Percentiles rank a stretch among this genome's conserved stretches.
phyloP scores from a whole-genome alignment of 345 rosid species.

The Eucalyptus sp. region DNA sequence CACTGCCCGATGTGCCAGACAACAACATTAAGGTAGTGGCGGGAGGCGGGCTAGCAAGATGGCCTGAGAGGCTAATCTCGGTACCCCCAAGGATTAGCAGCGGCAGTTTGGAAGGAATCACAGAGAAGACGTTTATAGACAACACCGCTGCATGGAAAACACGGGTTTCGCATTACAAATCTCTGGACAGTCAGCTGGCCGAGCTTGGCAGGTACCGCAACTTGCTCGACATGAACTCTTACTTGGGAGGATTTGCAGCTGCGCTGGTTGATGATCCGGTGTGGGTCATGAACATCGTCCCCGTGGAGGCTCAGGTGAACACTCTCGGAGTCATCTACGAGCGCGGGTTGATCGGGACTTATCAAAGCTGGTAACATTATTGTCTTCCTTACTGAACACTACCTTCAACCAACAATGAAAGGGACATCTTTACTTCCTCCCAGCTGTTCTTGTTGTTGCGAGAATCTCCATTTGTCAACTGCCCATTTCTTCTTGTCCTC shows the following conservation, averaged over 20 bases:
- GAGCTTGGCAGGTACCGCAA: constrained; percentile 65
- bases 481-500: background rate
- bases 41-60: constrained; percentile 53
- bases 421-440: background rate
- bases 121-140: constrained; percentile 29
- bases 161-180: constrained; percentile 60
- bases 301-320: constrained; percentile 42
- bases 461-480: background rate
- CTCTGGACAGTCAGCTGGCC: constrained; percentile 44
- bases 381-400: background rate
- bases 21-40: constrained; percentile 27
- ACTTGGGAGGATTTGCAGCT: constrained; percentile 80
- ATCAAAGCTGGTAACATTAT: constrained; percentile 71
- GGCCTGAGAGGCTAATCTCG: constrained; percentile 67
- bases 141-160: constrained; percentile 53
- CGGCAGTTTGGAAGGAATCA: constrained; percentile 37
- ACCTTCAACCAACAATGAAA: background rate
- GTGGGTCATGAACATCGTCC: constrained; percentile 82
- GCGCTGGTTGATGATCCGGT: constrained; percentile 61
- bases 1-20: constrained; percentile 52
- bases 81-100: constrained; percentile 65
- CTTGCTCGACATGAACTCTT: constrained; percentile 75
- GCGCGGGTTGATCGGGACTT: constrained; percentile 88
- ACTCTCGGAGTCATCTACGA: constrained; percentile 79
- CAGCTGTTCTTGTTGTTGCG: background rate